Evolutionary conservation across 108 stramenopile species (phyloP), one percentile per base, ranked within the genome.

Genomic region (Parietichytrium sp.): DNA sequence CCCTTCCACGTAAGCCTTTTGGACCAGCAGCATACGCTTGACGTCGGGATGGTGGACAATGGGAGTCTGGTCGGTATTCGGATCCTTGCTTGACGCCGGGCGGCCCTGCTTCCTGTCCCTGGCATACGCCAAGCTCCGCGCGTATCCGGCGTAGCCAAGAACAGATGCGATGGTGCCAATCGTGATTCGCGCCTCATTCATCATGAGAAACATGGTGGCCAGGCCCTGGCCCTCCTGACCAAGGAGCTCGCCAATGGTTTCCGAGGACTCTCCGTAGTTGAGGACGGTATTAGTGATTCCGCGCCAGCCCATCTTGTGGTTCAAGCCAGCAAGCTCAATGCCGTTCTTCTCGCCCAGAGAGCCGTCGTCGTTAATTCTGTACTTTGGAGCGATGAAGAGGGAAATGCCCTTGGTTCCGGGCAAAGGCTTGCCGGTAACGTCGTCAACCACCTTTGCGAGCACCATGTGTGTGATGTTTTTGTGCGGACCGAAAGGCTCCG

Each of bases 391-490:
- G 10, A 84, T 27, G 51, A 84, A 84, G 49, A 84, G 84, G 4
- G 79, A 80, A 30, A 84, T 84, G 2, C 81, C 81, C 55, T 72
- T 61, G 48, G 20, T 20, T 48, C 77, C 81, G 30, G 77, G 55
- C n/a, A n/a, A n/a, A n/a, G n/a, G n/a, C n/a, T n/a, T n/a, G 0
- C 29, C 18, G 31, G 81, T 82, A 45, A n/a, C 30, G 79, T 80
- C 52, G 52, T 50, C 52, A 52, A 12, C 16, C 36, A 82, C 20
- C 52, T 80, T 81, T 12, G 84, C 84, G 6, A 84, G 81, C 27
- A 84, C 84, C n/a, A 84, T 72, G 36, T 84, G 84, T 16, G 81
- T 81, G 2, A 84, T 84, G 51, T 84, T 84, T 33, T 84, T 81
- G 3, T 54, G 55, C n/a, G n/a, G n/a, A n/a, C n/a, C n/a, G n/a